Percentiles rank a stretch among this genome's conserved stretches.
Conservation (phyloP, 805 yeast species). For the Sugiyamaella qingdaonensis region DNA sequence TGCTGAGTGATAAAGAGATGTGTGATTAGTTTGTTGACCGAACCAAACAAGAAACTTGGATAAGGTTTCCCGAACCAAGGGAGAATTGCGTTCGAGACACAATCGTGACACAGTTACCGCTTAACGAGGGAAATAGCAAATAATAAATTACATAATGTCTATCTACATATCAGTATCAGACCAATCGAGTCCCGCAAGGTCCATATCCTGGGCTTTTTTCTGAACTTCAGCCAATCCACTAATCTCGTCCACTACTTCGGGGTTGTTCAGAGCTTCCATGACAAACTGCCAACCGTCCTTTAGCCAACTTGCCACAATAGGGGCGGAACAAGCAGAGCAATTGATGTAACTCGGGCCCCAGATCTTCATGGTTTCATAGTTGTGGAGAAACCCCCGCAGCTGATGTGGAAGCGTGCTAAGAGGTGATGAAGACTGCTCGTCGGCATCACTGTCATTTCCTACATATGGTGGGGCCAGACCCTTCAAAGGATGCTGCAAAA, state of each 20-base stretch:
- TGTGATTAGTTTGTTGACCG: too few relatives aligned
- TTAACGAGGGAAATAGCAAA: too few relatives aligned
- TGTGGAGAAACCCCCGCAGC: conserved; percentile 76
- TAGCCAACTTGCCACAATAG: conserved; percentile 50
- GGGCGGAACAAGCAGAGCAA: conserved; percentile 83
- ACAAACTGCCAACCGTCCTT: conserved; percentile 79
- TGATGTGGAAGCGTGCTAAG: conserved; percentile 81
- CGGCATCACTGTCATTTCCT: conserved; percentile 18
- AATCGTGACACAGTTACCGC: too few relatives aligned
- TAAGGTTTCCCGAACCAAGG: too few relatives aligned
- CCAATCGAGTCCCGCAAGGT: conserved; percentile 35
- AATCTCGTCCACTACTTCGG: conserved; percentile 63
- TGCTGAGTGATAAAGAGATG: too few relatives aligned
- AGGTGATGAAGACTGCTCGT: conserved; percentile 29
- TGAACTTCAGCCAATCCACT: conserved; percentile 79
- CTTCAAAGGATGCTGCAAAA: conserved; percentile 60
- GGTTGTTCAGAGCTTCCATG: conserved; percentile 58
- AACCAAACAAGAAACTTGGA: too few relatives aligned
- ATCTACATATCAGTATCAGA: conserved; percentile 24
- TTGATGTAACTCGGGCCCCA: conserved; percentile 66
- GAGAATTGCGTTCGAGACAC: too few relatives aligned
- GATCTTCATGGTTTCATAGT: conserved; percentile 59
- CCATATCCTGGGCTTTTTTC: conserved; percentile 58
- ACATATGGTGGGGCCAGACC: conserved; percentile 41
- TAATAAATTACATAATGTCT: too few relatives aligned